Percentiles rank a stretch among this genome's conserved stretches.
phyloP scores from a whole-genome alignment of 768 basidiomycete genomes.

The Myochromella boudieri region DNA sequence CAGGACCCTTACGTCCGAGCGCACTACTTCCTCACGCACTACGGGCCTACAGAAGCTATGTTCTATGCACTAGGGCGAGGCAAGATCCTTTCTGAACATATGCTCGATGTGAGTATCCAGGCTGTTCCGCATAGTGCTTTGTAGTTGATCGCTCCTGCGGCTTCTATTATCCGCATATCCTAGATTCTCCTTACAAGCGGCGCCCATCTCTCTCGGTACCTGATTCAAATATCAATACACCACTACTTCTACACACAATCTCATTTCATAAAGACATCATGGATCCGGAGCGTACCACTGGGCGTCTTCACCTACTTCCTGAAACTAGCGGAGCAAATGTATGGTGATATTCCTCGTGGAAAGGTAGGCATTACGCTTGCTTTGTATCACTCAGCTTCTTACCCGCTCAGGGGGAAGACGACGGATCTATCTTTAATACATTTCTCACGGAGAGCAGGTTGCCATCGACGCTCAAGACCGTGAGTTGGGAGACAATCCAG shows the following conservation, averaged over 20 bases:
- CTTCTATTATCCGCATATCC: slow-evolving; percentile 11
- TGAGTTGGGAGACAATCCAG: slow-evolving; percentile 63
- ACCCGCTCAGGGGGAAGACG: slow-evolving; percentile 60
- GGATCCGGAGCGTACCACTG: slow-evolving; percentile 68
- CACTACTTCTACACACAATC: slow-evolving; percentile 74
- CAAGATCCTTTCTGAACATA: slow-evolving; percentile 58
- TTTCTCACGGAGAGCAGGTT: slow-evolving; percentile 72
- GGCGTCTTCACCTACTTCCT: slow-evolving; percentile 65
- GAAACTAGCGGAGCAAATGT: slow-evolving; percentile 52
- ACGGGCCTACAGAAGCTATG: slow-evolving; percentile 68
- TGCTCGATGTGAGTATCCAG: slow-evolving; percentile 63
- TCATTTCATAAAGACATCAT: slow-evolving; percentile 73
- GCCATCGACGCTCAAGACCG: slow-evolving; percentile 55
- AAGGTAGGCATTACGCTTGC: slow-evolving; percentile 36
- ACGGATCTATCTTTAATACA: slow-evolving; percentile 60
- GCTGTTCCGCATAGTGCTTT: slow-evolving; percentile 12
- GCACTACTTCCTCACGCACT: slow-evolving; percentile 73
- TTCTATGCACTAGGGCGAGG: slow-evolving; percentile 77
- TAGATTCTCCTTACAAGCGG: slow-evolving; percentile 76
- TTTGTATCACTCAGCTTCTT: slow-evolving; percentile 6
- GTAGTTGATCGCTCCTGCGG: slow-evolving; percentile 18
- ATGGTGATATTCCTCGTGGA: slow-evolving; percentile 64
- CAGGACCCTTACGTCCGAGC: slow-evolving; percentile 76
- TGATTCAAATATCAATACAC: slow-evolving; percentile 75
- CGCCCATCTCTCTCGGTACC: slow-evolving; percentile 76